phyloP scores from a whole-genome alignment of 495 filamentous ascomycete genomes.

The Trichoderma orchidacearum region DNA sequence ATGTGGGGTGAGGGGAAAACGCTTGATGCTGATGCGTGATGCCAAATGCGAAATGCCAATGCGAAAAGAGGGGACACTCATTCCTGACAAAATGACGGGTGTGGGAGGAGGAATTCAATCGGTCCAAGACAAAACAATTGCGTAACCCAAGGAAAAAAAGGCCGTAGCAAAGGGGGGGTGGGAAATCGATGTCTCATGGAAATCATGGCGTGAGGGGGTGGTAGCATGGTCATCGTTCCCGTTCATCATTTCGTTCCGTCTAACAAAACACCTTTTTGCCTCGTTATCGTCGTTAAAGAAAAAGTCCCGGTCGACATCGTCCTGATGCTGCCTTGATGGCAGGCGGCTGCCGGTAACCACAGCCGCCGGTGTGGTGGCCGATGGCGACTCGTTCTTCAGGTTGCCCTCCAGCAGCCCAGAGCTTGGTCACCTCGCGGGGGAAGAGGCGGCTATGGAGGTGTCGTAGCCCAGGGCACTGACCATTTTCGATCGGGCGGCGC shows the following conservation, averaged over 20 bases:
- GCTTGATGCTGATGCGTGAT: too few relatives aligned
- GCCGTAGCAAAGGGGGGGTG: neutral
- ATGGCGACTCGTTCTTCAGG: neutral
- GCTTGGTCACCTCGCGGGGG: neutral
- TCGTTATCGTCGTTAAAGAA: neutral
- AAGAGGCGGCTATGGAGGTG: neutral
- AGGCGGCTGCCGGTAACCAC: neutral
- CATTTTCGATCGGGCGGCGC: neutral
- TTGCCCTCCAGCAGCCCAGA: neutral
- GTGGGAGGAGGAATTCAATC: neutral
- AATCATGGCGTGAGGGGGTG: neutral
- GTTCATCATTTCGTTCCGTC: neutral
- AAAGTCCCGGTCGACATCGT: neutral
- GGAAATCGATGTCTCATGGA: neutral
- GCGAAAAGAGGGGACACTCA: neutral
- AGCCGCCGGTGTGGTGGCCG: neutral
- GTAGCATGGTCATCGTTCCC: neutral
- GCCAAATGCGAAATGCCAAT: neutral
- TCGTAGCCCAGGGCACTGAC: neutral
- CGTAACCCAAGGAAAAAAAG: neutral
- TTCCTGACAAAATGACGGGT: neutral
- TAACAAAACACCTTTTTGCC: neutral
- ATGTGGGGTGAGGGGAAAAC: too few relatives aligned
- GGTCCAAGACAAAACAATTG: neutral
- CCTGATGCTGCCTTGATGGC: neutral